Percentiles rank a stretch among this genome's conserved stretches.
Conservation (phyloP, 106 monocot genomes). For the Chionographis japonica region DNA sequence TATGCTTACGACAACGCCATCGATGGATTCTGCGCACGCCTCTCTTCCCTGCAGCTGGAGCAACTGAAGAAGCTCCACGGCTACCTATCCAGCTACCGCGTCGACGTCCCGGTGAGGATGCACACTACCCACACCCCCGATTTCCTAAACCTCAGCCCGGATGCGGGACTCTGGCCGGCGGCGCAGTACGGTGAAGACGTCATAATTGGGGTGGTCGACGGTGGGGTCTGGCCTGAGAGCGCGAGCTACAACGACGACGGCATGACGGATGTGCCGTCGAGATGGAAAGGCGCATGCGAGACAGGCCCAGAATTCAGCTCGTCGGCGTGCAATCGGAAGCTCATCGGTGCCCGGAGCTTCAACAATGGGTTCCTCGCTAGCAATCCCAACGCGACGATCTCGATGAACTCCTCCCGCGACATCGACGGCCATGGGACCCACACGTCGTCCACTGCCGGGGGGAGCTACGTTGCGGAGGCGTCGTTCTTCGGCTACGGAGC, state of each 20-base stretch:
- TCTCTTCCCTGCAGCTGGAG: constrained; percentile 35
- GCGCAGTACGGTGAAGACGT: constrained; percentile 16
- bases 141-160: constrained; percentile 39
- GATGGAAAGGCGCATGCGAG: constrained; percentile 59
- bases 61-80: constrained; percentile 26
- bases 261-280: constrained; percentile 25
- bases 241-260: constrained; percentile 36
- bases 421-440: constrained; percentile 65
- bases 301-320: constrained; percentile 18
- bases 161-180: constrained; percentile 32
- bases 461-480: constrained; percentile 26
- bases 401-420: constrained; percentile 50
- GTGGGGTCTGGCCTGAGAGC: constrained; percentile 45
- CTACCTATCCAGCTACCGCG: constrained; percentile 17
- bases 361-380: constrained; percentile 27
- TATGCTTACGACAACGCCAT: constrained; percentile 15
- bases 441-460: too few species aligned
- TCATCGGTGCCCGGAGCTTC: constrained; percentile 62
- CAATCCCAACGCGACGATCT: constrained; percentile 30
- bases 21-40: constrained; percentile 22
- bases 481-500: constrained; percentile 48
- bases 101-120: constrained; percentile 24
- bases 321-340: constrained; percentile 48
- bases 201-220: constrained; percentile 36
- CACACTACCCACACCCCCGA: constrained; percentile 53